These are phyloP conservation scores for Coniophora puteana DNA, from an alignment of 1,284 basidiomycete genomes.

Conservation along the genomic window DNA sequence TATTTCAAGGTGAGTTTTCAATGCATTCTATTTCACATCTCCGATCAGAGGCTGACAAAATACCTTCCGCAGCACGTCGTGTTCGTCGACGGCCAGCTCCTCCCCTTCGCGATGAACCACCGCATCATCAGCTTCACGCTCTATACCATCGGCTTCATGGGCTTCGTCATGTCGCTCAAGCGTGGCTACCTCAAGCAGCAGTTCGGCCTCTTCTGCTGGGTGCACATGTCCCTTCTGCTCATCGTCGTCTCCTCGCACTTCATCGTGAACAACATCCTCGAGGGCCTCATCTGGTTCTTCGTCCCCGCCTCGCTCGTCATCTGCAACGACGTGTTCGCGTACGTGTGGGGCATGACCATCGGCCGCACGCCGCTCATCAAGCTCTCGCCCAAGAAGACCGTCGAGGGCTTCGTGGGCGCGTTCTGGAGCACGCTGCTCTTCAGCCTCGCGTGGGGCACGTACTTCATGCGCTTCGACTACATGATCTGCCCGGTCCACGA, in stretches of 20 bases:
- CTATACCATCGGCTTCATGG: constrained; percentile 96
- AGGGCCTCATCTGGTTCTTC: constrained; percentile 99
- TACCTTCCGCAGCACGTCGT: constrained; percentile 88
- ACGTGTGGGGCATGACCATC: constrained; percentile 93
- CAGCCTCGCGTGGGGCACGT: constrained; percentile 86
- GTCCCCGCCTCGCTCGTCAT: constrained; percentile 96
- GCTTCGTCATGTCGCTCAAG: constrained; percentile 94
- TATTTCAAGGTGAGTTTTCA: constrained; percentile 84
- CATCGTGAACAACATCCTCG: constrained; percentile 98
- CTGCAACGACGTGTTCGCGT: constrained; percentile 98
- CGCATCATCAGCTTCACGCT: constrained; percentile 97
- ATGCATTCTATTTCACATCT: neutral
- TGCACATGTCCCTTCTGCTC: constrained; percentile 97
- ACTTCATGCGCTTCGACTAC: constrained; percentile 95
- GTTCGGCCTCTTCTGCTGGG: constrained; percentile 99
- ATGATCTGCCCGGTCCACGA: constrained; percentile 98
- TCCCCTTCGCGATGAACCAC: constrained; percentile 95
- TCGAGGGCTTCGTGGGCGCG: constrained; percentile 98
- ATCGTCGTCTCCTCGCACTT: constrained; percentile 99
- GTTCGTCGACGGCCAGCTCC: constrained; percentile 89
- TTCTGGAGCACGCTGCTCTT: constrained; percentile 94
- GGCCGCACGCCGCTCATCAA: constrained; percentile 95
- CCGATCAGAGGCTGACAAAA: constrained; percentile 10
- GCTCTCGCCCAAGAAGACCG: constrained; percentile 98
- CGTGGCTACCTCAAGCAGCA: constrained; percentile 94